These are phyloP conservation scores for Alternaria arbusti DNA, from an alignment of 2,329 filamentous ascomycete species.

Conservation along the genomic window DNA sequence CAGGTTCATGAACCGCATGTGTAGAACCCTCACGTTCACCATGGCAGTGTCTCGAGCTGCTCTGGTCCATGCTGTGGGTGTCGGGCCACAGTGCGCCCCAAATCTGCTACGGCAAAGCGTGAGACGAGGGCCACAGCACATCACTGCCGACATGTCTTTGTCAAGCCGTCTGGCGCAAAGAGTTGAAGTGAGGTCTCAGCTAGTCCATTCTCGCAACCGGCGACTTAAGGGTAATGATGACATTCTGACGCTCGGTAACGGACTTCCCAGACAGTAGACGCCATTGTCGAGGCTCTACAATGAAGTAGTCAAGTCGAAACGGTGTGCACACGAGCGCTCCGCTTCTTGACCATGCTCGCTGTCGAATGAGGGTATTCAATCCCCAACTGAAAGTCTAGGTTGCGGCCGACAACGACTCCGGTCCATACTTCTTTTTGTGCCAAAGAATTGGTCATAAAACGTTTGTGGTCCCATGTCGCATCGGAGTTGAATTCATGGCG, in stretches of 20 bases:
- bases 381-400: background rate
- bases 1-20: background rate
- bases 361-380: background rate
- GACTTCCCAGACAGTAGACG: background rate
- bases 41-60: background rate
- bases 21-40: background rate
- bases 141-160: background rate
- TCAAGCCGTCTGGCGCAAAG: background rate
- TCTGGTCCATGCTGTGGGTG: background rate
- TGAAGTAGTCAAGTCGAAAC: background rate
- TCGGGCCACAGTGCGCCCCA: background rate
- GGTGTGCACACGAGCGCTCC: background rate
- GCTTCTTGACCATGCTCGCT: background rate
- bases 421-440: background rate
- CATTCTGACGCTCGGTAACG: background rate
- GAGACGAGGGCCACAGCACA: background rate
- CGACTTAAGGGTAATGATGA: background rate
- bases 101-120: background rate
- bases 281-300: background rate
- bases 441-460: background rate
- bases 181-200: background rate
- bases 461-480: background rate
- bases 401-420: background rate
- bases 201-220: background rate
- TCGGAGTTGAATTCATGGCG: background rate